These are phyloP conservation scores for Dimargaris verticillata DNA, from an alignment of 192 early-diverging fungal species.

Conservation along the genomic window DNA sequence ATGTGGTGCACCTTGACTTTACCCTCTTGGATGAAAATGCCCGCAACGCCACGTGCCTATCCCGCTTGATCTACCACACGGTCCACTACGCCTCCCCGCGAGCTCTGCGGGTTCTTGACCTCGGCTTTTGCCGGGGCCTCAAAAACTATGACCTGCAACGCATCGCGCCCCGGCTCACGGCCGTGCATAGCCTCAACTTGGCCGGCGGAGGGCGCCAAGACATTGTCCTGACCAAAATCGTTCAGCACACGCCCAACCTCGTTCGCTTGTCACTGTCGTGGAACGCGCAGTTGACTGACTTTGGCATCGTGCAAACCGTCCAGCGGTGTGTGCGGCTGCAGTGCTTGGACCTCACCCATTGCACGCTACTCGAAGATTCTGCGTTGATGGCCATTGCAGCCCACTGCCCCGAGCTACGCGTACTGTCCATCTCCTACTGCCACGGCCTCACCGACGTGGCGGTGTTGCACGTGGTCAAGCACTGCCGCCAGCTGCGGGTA, in stretches of 20 bases:
- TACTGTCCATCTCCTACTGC: conserved; percentile 34
- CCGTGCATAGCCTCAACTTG: conserved; percentile 28
- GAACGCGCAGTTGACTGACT: conserved; percentile 34
- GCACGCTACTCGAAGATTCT: conserved; percentile 32
- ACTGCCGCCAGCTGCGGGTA: conserved; percentile 19
- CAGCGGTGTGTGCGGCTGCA: conserved; percentile 28
- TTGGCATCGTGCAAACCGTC: conserved; percentile 35
- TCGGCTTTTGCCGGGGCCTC: conserved; percentile 40
- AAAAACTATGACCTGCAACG: conserved; percentile 36
- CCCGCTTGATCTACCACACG: conserved; percentile 10
- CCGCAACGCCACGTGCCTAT: conserved; percentile 12
- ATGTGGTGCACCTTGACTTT: conserved; percentile 10
- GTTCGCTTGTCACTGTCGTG: conserved; percentile 33
- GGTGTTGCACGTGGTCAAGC: conserved; percentile 21
- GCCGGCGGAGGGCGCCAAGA: conserved; percentile 35
- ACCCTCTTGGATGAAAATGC: conserved; percentile 19
- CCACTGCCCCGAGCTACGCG: conserved; percentile 16
- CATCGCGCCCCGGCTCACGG: conserved; percentile 25
- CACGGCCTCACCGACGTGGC: conserved; percentile 28
- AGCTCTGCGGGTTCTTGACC: conserved; percentile 27
- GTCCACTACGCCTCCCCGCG: conserved; percentile 15
- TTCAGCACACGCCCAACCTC: conserved; percentile 26
- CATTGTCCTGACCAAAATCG: conserved; percentile 37
- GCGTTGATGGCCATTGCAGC: conserved; percentile 30
- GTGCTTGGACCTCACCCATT: conserved; percentile 36